A percentile compares a stretch with the other conserved stretches of the same genome.
These are phyloP conservation scores for Ailanthus altissimus DNA, from an alignment of 345 rosid genomes.

Conservation along the genomic window DNA sequence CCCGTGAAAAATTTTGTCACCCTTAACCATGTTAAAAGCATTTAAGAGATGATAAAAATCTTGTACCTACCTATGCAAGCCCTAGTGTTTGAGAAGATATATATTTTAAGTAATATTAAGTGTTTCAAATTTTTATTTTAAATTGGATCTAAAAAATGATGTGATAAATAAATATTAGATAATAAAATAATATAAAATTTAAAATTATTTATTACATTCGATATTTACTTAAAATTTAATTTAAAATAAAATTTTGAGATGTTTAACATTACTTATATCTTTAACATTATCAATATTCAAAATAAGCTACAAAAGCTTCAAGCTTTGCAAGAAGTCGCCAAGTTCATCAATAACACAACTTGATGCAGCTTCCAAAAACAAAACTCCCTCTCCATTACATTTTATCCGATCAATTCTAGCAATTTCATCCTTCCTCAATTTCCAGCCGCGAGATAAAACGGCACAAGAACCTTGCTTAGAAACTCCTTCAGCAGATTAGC, in stretches of 20 bases:
- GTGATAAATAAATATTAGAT: too few species aligned
- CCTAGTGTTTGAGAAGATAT: slow-evolving; percentile 36
- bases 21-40: too few species aligned
- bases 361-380: slow-evolving; percentile 36
- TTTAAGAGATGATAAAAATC: background rate
- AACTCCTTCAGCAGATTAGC: slow-evolving; percentile 33
- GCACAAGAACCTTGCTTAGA: slow-evolving; percentile 40
- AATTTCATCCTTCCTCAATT: slow-evolving; percentile 29
- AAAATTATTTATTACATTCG: too few species aligned
- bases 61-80: slow-evolving; percentile 30
- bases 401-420: slow-evolving; percentile 43
- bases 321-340: slow-evolving; percentile 20
- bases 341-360: slow-evolving; percentile 26
- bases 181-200: too few species aligned
- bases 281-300: slow-evolving; percentile 31
- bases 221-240: too few species aligned
- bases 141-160: too few species aligned
- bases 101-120: too few species aligned
- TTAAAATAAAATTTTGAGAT: too few species aligned
- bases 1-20: too few species aligned
- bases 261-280: too few species aligned
- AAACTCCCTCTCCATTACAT: slow-evolving; percentile 48
- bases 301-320: slow-evolving; percentile 26
- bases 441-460: slow-evolving; percentile 46
- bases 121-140: too few species aligned